Evolutionary conservation across 257 asterid species (phyloP).

Genomic region (Paraleonurus japonicus): DNA sequence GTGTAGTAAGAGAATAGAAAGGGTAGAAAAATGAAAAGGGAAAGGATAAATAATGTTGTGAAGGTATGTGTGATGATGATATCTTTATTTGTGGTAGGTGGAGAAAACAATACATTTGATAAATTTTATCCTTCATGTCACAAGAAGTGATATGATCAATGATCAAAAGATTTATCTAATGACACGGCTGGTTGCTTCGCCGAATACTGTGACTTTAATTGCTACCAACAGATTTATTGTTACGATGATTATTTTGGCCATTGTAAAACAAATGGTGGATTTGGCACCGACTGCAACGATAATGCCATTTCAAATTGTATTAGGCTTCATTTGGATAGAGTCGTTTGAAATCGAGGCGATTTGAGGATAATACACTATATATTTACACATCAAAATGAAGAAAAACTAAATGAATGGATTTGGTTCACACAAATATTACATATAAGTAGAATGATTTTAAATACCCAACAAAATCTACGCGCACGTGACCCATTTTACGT

Average conservation of each 20-base stretch:
- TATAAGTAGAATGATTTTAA: too few relatives aligned
- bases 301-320: neutral
- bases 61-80: neutral
- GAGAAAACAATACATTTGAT: neutral
- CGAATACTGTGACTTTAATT: neutral
- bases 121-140: neutral
- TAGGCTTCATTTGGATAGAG: too few relatives aligned
- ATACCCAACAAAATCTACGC: too few relatives aligned
- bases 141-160: neutral
- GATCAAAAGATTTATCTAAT: neutral
- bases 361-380: too few relatives aligned
- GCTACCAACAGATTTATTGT: neutral
- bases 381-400: too few relatives aligned
- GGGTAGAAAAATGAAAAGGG: neutral
- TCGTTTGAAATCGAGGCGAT: too few relatives aligned
- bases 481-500: too few relatives aligned
- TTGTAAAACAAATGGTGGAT: neutral
- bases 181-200: neutral
- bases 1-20: too few relatives aligned
- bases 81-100: neutral
- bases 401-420: too few relatives aligned
- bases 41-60: neutral
- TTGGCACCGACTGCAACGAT: neutral
- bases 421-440: too few relatives aligned
- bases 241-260: neutral